A percentile compares a stretch with the other conserved stretches of the same genome.
Conservation (phyloP, 75 land plant genomes). For the Selaginella tamariscina region DNA sequence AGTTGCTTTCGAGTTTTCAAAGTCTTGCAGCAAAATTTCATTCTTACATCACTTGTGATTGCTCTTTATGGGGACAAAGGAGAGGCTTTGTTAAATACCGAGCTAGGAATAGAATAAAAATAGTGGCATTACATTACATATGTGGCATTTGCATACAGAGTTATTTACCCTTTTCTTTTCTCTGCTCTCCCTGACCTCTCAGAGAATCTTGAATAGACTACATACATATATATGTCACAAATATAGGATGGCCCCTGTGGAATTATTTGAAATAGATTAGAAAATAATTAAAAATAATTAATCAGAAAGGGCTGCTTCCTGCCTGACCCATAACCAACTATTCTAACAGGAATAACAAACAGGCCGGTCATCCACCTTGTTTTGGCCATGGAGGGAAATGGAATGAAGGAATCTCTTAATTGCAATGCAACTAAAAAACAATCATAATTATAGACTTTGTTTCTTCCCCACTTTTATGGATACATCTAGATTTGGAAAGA, state of each 20-base stretch:
- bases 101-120: not conserved
- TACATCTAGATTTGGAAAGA: slow-evolving; percentile 1
- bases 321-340: not conserved
- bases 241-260: not conserved
- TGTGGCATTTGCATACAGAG: not conserved
- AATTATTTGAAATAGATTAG: not conserved
- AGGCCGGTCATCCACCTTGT: not conserved
- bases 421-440: not conserved
- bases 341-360: slow-evolving; percentile 2
- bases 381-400: not conserved
- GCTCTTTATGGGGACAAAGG: slow-evolving; percentile 1
- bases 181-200: not conserved
- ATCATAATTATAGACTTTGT: not conserved
- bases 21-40: not conserved
- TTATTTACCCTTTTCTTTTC: not conserved
- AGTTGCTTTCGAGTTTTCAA: slow-evolving; percentile 1
- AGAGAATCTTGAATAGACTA: not conserved
- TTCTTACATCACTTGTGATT: slow-evolving; percentile 1
- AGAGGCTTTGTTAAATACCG: not conserved
- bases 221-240: not conserved
- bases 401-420: slow-evolving; percentile 1
- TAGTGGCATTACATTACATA: not conserved
- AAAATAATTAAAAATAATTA: not conserved
- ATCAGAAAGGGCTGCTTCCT: too few relatives aligned
- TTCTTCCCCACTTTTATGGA: not conserved